These are phyloP conservation scores for Quaeritorhiza haematococci DNA, from an alignment of 371 early-diverging fungal species.

Conservation along the genomic window DNA sequence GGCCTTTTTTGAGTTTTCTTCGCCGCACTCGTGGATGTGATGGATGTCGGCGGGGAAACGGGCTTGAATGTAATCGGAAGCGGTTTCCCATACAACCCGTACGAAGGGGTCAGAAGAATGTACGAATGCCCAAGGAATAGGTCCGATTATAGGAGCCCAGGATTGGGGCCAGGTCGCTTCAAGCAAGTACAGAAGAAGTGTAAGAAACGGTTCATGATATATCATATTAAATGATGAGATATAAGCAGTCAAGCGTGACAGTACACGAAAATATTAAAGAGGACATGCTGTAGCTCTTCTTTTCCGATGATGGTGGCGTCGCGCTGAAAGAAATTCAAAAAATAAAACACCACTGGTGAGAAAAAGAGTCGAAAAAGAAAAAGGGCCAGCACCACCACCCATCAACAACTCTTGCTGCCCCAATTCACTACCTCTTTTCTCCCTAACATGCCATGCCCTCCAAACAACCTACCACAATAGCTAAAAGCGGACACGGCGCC, in stretches of 20 bases:
- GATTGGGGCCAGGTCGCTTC: too few relatives aligned
- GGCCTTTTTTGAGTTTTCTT: too few relatives aligned
- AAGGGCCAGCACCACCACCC: too few relatives aligned
- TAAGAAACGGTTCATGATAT: neutral
- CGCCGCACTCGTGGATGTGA: too few relatives aligned
- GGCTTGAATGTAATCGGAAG: conserved; percentile 11
- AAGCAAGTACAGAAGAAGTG: too few relatives aligned
- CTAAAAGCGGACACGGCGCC: too few relatives aligned
- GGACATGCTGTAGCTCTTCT: too few relatives aligned
- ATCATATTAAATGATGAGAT: neutral
- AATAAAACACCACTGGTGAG: neutral
- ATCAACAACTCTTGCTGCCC: too few relatives aligned
- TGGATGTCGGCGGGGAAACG: too few relatives aligned
- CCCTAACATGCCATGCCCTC: neutral
- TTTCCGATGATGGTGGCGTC: too few relatives aligned
- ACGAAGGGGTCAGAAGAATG: conserved; percentile 10
- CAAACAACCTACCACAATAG: neutral
- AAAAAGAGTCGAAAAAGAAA: too few relatives aligned
- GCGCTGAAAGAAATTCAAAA: neutral
- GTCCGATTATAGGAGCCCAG: conserved; percentile 14
- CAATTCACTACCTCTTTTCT: too few relatives aligned
- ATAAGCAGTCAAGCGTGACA: neutral
- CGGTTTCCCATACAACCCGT: conserved; percentile 14
- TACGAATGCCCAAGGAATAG: conserved; percentile 17
- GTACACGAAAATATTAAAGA: neutral